A percentile compares a stretch with the other conserved stretches of the same genome.
Conservation (phyloP, 192 early-diverging fungal species). For the Pilobolus umbonatus region DNA sequence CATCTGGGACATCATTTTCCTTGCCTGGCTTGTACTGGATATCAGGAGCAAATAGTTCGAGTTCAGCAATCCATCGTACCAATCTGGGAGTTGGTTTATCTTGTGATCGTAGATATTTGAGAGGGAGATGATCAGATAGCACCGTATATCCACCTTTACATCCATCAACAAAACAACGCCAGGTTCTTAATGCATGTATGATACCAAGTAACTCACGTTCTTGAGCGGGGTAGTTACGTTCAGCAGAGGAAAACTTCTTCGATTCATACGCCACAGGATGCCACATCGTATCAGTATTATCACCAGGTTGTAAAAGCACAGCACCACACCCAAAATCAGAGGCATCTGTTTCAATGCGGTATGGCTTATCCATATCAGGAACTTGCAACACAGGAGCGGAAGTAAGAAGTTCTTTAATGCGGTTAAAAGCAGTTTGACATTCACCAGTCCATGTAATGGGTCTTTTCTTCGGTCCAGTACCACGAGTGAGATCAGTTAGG, state of each 20-base stretch:
- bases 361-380: conserved; percentile 4
- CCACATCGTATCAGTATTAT: not conserved
- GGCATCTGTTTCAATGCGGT: not conserved
- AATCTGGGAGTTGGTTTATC: not conserved
- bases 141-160: not conserved
- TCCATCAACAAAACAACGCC: conserved; percentile 15
- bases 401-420: not conserved
- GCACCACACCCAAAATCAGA: conserved; percentile 1
- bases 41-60: conserved; percentile 2
- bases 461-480: not conserved
- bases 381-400: conserved; percentile 1
- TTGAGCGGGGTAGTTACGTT: conserved; percentile 28
- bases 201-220: conserved; percentile 7
- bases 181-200: conserved; percentile 10
- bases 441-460: not conserved
- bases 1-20: conserved; percentile 1
- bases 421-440: conserved; percentile 3
- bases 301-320: conserved; percentile 5
- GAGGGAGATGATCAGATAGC: conserved; percentile 5
- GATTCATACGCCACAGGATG: conserved; percentile 33
- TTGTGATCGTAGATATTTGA: conserved; percentile 2
- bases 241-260: conserved; percentile 23
- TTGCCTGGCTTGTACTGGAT: conserved; percentile 8
- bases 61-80: conserved; percentile 5
- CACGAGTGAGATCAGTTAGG: conserved; percentile 1